Evolutionary conservation across 768 basidiomycete species (phyloP), one percentile per base, ranked within the genome.

Genomic region (Gymnopilus junonius): DNA sequence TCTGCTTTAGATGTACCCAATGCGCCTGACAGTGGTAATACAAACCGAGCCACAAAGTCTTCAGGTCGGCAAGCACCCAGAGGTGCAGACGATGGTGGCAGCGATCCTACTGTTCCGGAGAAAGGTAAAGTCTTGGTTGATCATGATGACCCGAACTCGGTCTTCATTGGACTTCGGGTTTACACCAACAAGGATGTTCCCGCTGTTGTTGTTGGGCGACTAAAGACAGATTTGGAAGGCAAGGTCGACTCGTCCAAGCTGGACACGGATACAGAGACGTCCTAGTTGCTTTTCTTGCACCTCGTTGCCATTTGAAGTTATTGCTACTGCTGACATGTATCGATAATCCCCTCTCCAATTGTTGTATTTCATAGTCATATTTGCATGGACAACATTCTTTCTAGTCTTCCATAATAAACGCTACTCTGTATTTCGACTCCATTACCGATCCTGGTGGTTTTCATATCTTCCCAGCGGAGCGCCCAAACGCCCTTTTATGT

Each of bases 171-270:
- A 35, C 73, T 73, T 69, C 77, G 76, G 71, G 81, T 79, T 68
- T 81, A 81, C 62, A 78, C 80, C 68, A 65, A 82, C 73, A 72
- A 83, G 75, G 82, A 82, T 74, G 67, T 80, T 70, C 67, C 76
- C 69, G 76, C 72, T 10, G 65, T 67, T 8, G 71, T 80, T 10
- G 69, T 71, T 27, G 77, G 77, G 4, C 72, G 66, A 66, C 77
- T 69, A 74, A 83, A 69, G 77, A 80, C 65, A 14, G 69, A 69
- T 63, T 75, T 77, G 12, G 57, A 48, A 35, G 54, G 54, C n/a
- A 39, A 43, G 31, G 12, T 14, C 20, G 45, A 40, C 2, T 45
- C 55, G 15, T 14, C 20, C 21, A 55, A 55, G n/a, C 31, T 23
- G 11, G 53, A 32, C 17, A 10, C 34, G 14, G 54, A n/a, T 15